Conservation (phyloP, 495 filamentous ascomycete genomes). For the Eremomyces bilateralis region DNA sequence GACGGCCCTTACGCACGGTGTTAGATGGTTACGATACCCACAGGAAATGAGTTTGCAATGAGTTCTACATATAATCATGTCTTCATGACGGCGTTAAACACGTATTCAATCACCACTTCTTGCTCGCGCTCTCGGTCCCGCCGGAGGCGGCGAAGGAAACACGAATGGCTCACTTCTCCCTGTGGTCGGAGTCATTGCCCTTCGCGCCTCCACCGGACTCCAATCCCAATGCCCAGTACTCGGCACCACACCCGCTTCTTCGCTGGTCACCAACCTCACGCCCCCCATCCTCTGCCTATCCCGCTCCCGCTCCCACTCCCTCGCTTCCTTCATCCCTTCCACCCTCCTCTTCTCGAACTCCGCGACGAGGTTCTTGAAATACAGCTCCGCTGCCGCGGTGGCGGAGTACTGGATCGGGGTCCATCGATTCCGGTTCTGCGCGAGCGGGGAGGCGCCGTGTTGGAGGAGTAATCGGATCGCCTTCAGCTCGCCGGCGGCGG, state of each 20-base stretch:
- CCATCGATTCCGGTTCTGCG: conserved; percentile 48
- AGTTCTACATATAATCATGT: too few relatives aligned
- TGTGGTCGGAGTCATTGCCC: conserved; percentile 16
- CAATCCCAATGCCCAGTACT: conserved; percentile 10
- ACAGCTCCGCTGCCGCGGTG: conserved; percentile 54
- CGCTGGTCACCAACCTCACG: conserved; percentile 15
- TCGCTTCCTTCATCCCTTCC: conserved; percentile 10
- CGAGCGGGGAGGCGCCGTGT: conserved; percentile 40
- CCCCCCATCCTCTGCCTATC: conserved; percentile 11
- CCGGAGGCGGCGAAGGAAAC: too few relatives aligned
- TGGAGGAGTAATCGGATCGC: conserved; percentile 49
- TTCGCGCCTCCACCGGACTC: conserved; percentile 16
- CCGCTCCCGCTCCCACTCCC: conserved; percentile 11
- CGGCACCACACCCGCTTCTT: conserved; percentile 7
- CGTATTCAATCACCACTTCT: too few relatives aligned
- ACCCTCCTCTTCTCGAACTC: conserved; percentile 26
- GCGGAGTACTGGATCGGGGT: conserved; percentile 49
- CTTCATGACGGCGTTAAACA: too few relatives aligned
- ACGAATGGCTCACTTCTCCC: conserved; percentile 10
- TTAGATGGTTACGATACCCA: too few relatives aligned
- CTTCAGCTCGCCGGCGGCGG: conserved; percentile 46
- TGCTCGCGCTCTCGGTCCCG: too few relatives aligned
- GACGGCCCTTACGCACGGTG: too few relatives aligned
- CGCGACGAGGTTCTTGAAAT: conserved; percentile 40
- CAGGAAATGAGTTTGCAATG: too few relatives aligned